Conservation (phyloP, 2,329 filamentous ascomycete genomes). For the Ophiostoma himal-ulmi region DNA sequence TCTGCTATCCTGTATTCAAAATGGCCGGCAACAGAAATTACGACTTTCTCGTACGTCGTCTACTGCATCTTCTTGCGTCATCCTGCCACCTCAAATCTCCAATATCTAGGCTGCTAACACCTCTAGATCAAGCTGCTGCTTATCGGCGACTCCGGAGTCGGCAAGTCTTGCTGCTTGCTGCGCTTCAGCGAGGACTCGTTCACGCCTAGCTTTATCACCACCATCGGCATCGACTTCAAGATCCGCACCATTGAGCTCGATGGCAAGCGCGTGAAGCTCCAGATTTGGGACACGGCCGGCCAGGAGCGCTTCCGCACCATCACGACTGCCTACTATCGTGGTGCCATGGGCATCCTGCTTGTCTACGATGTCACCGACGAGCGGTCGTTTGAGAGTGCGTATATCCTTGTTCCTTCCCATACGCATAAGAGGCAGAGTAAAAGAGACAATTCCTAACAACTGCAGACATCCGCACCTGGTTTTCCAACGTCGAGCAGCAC, state of each 20-base stretch:
- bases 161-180: slow-evolving; percentile 94
- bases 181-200: slow-evolving; percentile 97
- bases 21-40: slow-evolving; percentile 99
- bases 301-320: slow-evolving; percentile 98
- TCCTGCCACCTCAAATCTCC: neutral
- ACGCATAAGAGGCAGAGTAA: neutral
- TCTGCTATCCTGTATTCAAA: slow-evolving; percentile 24
- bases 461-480: slow-evolving; percentile 97
- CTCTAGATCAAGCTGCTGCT: slow-evolving; percentile 88
- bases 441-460: neutral
- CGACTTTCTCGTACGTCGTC: slow-evolving; percentile 73
- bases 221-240: slow-evolving; percentile 99
- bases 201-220: slow-evolving; percentile 96
- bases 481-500: slow-evolving; percentile 97
- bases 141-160: slow-evolving; percentile 93
- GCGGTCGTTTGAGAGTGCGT: slow-evolving; percentile 86
- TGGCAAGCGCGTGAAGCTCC: slow-evolving; percentile 96
- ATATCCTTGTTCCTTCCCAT: no score
- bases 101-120: neutral
- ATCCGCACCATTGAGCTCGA: slow-evolving; percentile 98
- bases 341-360: slow-evolving; percentile 94
- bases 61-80: neutral
- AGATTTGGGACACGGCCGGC: slow-evolving; percentile 99
- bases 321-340: slow-evolving; percentile 96
- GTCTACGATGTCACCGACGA: slow-evolving; percentile 99